Percentiles rank a stretch among this genome's conserved stretches.
These are phyloP conservation scores for Rugiboletus extremiorientalis DNA, from an alignment of 1,284 basidiomycete genomes.

Conservation along the genomic window DNA sequence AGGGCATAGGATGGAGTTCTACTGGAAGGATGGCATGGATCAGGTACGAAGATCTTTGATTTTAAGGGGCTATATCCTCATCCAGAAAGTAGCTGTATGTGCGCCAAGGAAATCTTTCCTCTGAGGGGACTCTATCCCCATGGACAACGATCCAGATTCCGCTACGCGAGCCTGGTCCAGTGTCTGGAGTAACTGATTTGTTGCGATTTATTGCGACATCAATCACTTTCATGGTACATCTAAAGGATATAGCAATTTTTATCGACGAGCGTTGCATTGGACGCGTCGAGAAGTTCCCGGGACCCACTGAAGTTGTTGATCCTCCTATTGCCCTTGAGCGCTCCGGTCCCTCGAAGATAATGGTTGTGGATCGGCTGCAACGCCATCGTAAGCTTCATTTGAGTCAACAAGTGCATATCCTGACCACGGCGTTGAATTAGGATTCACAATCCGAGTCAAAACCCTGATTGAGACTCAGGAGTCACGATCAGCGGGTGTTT, in stretches of 20 bases:
- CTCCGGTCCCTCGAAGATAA: slow-evolving; percentile 19
- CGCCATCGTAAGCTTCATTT: slow-evolving; percentile 17
- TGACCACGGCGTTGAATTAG: no score
- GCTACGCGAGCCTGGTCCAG: slow-evolving; percentile 76
- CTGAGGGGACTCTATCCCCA: background rate
- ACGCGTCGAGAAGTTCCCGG: slow-evolving; percentile 58
- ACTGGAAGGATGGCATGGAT: slow-evolving; percentile 80
- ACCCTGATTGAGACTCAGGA: slow-evolving; percentile 60
- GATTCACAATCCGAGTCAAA: no score
- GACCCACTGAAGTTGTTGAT: slow-evolving; percentile 46
- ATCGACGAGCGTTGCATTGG: slow-evolving; percentile 77
- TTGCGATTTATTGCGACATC: slow-evolving; percentile 88
- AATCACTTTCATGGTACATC: slow-evolving; percentile 88
- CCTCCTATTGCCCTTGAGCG: slow-evolving; percentile 40
- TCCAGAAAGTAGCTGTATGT: slow-evolving; percentile 21
- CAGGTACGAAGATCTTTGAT: slow-evolving; percentile 41
- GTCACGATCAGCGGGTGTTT: slow-evolving; percentile 36
- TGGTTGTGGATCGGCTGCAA: slow-evolving; percentile 23
- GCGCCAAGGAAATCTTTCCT: slow-evolving; percentile 61
- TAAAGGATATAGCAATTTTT: slow-evolving; percentile 73
- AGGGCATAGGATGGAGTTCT: slow-evolving; percentile 90
- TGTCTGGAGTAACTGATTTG: slow-evolving; percentile 82
- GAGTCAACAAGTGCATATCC: background rate
- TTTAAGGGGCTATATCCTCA: no score
- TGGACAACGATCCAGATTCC: slow-evolving; percentile 93